Base-by-base conservation (phyloP, 2,329 filamentous ascomycete genomes). In the Sporothrix humicola region DNA sequence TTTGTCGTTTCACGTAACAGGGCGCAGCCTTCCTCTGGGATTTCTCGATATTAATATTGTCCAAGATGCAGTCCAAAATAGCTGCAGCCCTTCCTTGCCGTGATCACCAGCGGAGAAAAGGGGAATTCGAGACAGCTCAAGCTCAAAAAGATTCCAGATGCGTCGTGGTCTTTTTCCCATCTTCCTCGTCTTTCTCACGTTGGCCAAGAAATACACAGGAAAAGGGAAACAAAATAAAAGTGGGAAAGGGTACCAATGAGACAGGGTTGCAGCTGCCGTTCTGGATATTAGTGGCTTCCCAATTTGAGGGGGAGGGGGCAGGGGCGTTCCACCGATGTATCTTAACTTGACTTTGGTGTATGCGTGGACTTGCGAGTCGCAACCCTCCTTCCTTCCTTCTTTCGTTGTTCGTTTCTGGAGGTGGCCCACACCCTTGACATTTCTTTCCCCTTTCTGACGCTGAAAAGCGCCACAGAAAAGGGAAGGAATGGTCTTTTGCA, bases 281-380 rank as follows among this genome's bases (percentile, higher is more conserved):
- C 15, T 52, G 13, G 65, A 52, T 68, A 37, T 68, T 68, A 68
- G 65, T 68, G 65, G 65, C 59, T 31, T 20, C 37, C 31, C 31
- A 37, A 37, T 37, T 50, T 52, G 65, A 52, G 65, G 65, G 15
- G 65, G 13, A 31, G 26, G 48, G 23, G 48, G 23, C 52, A 15
- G 2, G 15, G 10, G 63, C 61, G 61, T 6, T 37, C 31, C 31
- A 37, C 31, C 31, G 5, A 37, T 37, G 31, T 37, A 37, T 37
- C 31, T 37, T 37, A 37, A 37, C 31, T 37, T 37, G 31, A 37
- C 9, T 23, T 48, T 48, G 46, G 63, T n/a, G 63, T 23, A n/a
- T 50, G 20, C 13, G 44, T 44, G 63, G 12, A 17, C 44, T 50
- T 5, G 31, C 12, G 44, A 17, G 31, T 13, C 23, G 1, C 8